These are phyloP conservation scores for Aspergillus sp. DNA, from an alignment of 2,329 filamentous ascomycete species.

Conservation along the genomic window DNA sequence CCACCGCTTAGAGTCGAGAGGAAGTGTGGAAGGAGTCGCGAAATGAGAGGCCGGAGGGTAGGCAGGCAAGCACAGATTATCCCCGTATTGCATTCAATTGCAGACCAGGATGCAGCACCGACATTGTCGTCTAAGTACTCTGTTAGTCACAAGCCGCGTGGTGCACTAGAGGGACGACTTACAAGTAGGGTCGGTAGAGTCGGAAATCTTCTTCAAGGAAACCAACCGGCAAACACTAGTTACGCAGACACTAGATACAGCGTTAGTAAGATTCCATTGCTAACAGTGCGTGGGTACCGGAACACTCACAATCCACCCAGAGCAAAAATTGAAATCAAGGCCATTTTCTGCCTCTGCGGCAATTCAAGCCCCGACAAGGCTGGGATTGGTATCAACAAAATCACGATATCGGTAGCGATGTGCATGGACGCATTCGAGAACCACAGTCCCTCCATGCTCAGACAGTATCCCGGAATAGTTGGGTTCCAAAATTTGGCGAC, in stretches of 20 bases:
- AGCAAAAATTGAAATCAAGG: slow-evolving; percentile 46
- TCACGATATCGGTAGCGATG: slow-evolving; percentile 47
- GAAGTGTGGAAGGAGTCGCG: slow-evolving; percentile 33
- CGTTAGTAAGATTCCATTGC: background rate
- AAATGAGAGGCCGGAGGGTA: slow-evolving; percentile 40
- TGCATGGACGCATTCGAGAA: slow-evolving; percentile 48
- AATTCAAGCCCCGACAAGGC: slow-evolving; percentile 44
- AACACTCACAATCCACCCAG: slow-evolving; percentile 38
- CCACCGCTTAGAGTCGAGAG: slow-evolving; percentile 29
- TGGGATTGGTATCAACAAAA: slow-evolving; percentile 50
- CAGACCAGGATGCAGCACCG: slow-evolving; percentile 40
- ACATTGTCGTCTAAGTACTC: slow-evolving; percentile 35
- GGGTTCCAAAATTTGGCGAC: slow-evolving; percentile 40
- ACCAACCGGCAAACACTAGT: slow-evolving; percentile 39
- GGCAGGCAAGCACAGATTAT: slow-evolving; percentile 48
- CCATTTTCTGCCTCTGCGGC: slow-evolving; percentile 45
- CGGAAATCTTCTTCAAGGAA: slow-evolving; percentile 34
- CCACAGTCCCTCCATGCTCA: slow-evolving; percentile 46
- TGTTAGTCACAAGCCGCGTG: slow-evolving; percentile 5
- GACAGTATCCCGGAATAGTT: slow-evolving; percentile 35
- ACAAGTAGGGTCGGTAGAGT: slow-evolving; percentile 40
- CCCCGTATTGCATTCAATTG: slow-evolving; percentile 44
- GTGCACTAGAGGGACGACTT: slow-evolving; percentile 9
- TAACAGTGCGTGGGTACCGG: background rate
- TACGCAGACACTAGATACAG: slow-evolving; percentile 32